Base-by-base conservation (phyloP, 345 rosid genomes). In the Lepidium aucheri region DNA sequence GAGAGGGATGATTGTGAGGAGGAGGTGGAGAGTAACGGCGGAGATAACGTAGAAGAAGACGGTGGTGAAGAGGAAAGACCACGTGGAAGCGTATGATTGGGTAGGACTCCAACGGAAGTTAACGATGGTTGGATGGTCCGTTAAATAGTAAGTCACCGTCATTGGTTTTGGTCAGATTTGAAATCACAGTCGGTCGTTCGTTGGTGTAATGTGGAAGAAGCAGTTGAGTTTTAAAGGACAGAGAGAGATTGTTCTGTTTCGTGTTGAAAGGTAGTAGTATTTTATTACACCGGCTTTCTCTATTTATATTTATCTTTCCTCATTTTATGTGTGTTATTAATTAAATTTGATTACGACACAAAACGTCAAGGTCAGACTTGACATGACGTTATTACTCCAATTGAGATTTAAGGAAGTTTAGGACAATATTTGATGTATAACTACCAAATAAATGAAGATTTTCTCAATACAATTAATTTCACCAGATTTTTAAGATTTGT, bases 51-150 rank as follows among this genome's bases (percentile, higher is more conserved):
- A 93, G 33, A 62, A 66, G 24, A 84, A 63, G 57, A 88, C 74
- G 62, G 97, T 72, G 61, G 84, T 33, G 61, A 90, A 67, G 36
- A 93, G 85, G 65, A 93, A 93, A 4, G 80, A 79, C 92, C 96
- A 93, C 3, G 98, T 93, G 79, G 97, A 85, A 63, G 95, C 97
- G 82, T 89, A 93, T 14, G 86, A 83, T 76, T 76, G 83, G 74
- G 75, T 52, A 53, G 75, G 87, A 60, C 86, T 84, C 97, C 98
- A 93, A 20, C 97, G 84, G 89, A 93, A 93, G 70, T 78, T 85
- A 0, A 93, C 86, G 67, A 93, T 80, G 12, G 75, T 50, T 0
- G 97, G 97, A 68, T 94, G 99, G 51, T 90, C 89, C 18, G 96
- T 67, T 34, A 94, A 64, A 76, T 67, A 85, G 74, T 85, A 85